These are phyloP conservation scores for Penicillium macrosclerotiorum DNA, from an alignment of 495 filamentous ascomycete species.

Conservation along the genomic window DNA sequence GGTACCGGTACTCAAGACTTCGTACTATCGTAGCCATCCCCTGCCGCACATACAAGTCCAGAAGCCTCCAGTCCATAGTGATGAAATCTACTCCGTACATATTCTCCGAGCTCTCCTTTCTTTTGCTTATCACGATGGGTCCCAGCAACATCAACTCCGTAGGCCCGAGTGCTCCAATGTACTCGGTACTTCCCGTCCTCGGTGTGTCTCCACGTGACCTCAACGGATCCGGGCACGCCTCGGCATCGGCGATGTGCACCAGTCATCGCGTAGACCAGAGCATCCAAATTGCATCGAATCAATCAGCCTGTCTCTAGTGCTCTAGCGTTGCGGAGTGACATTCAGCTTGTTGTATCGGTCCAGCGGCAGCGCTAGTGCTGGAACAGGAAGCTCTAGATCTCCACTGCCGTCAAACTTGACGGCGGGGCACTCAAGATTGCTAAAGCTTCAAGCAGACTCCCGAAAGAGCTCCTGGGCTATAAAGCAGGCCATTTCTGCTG, in stretches of 20 bases:
- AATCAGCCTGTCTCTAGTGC: background rate
- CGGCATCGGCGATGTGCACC: conserved; percentile 9
- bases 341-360: conserved; percentile 10
- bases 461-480: background rate
- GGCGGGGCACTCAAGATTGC: conserved; percentile 6
- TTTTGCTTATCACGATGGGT: background rate
- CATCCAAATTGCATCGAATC: background rate
- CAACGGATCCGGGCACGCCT: conserved; percentile 3
- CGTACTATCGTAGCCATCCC: too few relatives aligned
- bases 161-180: conserved; percentile 7
- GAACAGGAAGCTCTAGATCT: conserved; percentile 7
- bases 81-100: conserved; percentile 6
- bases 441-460: background rate
- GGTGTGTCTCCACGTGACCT: conserved; percentile 12
- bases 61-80: too few relatives aligned
- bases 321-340: background rate
- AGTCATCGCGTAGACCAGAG: background rate
- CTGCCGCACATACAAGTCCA: too few relatives aligned
- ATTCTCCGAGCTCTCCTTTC: too few relatives aligned
- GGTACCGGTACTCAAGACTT: too few relatives aligned
- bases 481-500: background rate
- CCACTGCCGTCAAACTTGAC: conserved; percentile 1
- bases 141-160: background rate
- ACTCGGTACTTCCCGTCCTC: conserved; percentile 1
- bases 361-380: conserved; percentile 24